These are phyloP conservation scores for Cephalotrichum gorgonifer DNA, from an alignment of 2,329 filamentous ascomycete genomes.

Conservation along the genomic window DNA sequence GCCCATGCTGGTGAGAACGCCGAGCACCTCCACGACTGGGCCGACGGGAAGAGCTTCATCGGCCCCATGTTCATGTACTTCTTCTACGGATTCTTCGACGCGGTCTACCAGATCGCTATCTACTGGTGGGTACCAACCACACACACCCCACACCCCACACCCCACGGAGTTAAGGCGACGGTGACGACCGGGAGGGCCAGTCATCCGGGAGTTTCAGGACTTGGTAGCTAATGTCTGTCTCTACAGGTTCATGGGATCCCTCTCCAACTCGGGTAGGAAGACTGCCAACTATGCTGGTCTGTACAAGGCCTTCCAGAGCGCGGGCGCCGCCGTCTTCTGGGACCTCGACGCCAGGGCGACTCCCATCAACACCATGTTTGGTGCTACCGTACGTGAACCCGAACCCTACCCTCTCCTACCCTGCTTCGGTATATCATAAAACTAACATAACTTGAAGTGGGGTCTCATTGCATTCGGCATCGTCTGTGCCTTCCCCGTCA, in stretches of 20 bases:
- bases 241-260: constrained; percentile 77
- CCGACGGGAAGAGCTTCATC: constrained; percentile 47
- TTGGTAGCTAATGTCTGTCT: constrained; percentile 15
- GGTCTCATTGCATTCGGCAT: constrained; percentile 64
- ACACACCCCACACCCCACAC: no score
- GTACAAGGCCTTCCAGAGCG: constrained; percentile 81
- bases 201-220: no score
- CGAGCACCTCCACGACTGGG: constrained; percentile 46
- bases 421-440: not conserved
- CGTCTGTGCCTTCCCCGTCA: constrained; percentile 66
- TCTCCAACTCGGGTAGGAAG: constrained; percentile 87
- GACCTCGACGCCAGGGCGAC: constrained; percentile 53
- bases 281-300: constrained; percentile 85
- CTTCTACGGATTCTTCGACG: constrained; percentile 84
- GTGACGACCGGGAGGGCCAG: no score
- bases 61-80: constrained; percentile 84
- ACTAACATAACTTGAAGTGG: constrained; percentile 38
- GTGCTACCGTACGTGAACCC: constrained; percentile 27
- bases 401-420: not conserved
- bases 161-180: no score
- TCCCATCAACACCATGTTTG: constrained; percentile 64
- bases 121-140: constrained; percentile 74
- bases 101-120: constrained; percentile 78
- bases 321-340: constrained; percentile 68
- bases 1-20: constrained; percentile 15